Evolutionary conservation across 106 monocot species (phyloP).

Genomic region (Triglochin maritima): DNA sequence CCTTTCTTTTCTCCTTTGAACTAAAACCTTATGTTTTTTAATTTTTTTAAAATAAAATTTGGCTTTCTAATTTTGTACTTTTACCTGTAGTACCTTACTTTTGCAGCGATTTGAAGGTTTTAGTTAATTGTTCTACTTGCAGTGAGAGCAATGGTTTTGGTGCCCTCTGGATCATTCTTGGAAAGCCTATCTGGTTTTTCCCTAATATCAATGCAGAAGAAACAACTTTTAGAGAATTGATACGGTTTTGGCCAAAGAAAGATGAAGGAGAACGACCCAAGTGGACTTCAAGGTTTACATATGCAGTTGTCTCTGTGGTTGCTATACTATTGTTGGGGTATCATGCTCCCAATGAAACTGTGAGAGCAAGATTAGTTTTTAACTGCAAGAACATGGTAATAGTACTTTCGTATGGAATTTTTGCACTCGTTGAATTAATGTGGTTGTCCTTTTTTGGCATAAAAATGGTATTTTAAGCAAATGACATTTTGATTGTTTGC

Average conservation of each 20-base stretch:
- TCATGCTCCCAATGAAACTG: slow-evolving; percentile 97
- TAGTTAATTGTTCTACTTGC: slow-evolving; percentile 14
- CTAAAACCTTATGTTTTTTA: too few relatives aligned
- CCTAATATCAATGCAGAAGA: slow-evolving; percentile 98
- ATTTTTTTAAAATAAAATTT: too few relatives aligned
- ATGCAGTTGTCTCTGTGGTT: slow-evolving; percentile 45
- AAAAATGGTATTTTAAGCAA: too few relatives aligned
- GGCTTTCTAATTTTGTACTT: too few relatives aligned
- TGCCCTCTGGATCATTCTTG: slow-evolving; percentile 60
- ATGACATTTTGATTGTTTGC: too few relatives aligned
- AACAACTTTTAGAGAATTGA: slow-evolving; percentile 89
- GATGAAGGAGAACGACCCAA: slow-evolving; percentile 81
- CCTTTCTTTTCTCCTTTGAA: too few relatives aligned
- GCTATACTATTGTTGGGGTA: slow-evolving; percentile 71
- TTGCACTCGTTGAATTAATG: too few relatives aligned
- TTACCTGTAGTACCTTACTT: too few relatives aligned
- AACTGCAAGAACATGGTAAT: too few relatives aligned
- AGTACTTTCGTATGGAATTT: too few relatives aligned
- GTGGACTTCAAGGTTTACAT: slow-evolving; percentile 86
- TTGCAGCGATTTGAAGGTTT: background rate
- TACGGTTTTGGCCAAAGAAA: slow-evolving; percentile 91
- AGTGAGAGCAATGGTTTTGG: slow-evolving; percentile 92
- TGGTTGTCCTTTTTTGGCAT: too few relatives aligned
- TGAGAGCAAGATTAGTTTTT: slow-evolving; percentile 56
- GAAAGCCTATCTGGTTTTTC: slow-evolving; percentile 93